Evolutionary conservation across 2,329 filamentous ascomycete genomes (phyloP), one percentile per base, ranked within the genome.

Genomic region (Pseudovirgaria hyperparasitica): DNA sequence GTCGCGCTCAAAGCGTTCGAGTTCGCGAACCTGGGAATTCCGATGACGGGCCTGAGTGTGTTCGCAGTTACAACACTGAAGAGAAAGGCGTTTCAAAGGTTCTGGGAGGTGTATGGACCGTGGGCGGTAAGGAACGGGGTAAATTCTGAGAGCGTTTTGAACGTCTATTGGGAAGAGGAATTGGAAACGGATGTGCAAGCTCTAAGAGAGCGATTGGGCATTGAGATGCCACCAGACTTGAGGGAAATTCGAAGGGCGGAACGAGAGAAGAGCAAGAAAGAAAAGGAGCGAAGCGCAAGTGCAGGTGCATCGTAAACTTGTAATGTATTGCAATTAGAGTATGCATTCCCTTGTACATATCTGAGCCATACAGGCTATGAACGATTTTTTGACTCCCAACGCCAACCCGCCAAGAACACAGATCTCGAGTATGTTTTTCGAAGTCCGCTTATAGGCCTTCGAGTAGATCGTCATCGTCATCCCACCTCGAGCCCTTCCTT

Each of bases 1-100:
- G 70, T 98, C 9, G 90, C 87, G n/a, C 68, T 98, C 40, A 98
- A 98, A 59, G 85, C 86, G 0, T 93, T 98, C 41, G 90, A 98
- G 60, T 98, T 93, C 52, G 75, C 85, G 15, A 98, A 96, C 49
- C 96, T 86, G 2, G 58, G 92, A 18, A 60, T 98, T 29, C 90
- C 90, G 1, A 98, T 98, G 90, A 92, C 90, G 6, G 90, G 82
- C 0, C 54, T 98, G 37, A 84, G 79, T 46, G 65, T 92, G 27
- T 72, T 86, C 32, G 84, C 86, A 3, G 62, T 72, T 9, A 53
- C 73, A 19, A 64, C 70, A 19, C 50, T 82, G 46, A 81, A 79
- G 49, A 62, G 63, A 16, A 63, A 61, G 9, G 74, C 80, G 43
- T 61, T 71, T 50, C 56, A 65, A 42, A 58, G 77, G 30, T 90